Base-by-base conservation (phyloP, 2,329 filamentous ascomycete species). In the Aspergillus vadensis region DNA sequence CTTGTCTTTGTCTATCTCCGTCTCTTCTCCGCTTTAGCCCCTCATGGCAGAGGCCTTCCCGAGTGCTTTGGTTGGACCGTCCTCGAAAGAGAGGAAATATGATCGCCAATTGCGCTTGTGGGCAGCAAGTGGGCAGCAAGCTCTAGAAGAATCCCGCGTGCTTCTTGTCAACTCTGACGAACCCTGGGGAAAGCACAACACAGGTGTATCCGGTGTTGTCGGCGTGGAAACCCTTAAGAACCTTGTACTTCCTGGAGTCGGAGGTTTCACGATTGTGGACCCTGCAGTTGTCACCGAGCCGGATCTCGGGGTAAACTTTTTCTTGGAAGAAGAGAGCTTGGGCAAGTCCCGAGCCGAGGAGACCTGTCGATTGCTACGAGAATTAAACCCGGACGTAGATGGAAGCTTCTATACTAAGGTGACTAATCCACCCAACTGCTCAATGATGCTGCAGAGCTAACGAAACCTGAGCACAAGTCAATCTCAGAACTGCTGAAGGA, bases 261-360 rank as follows among this genome's bases (percentile, higher is more conserved):
- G 95, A 8, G 86, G 87, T 25, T 99, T 97, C 75, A 96, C 91
- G 0, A 96, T 99, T 63, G 89, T 90, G 55, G 95, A 99, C 70
- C 87, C 90, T 6, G 85, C 87, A 1, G 76, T 84, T 2, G 93
- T 99, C n/a, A 82, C 81, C 1, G 89, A 96, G 67, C 83, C 87
- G 44, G 95, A 99, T 70, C 81, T 99, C 43, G 95, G 96, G 4
- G 89, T 97, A 64, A 99, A 99, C 78, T 99, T 99, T 83, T 99
- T 99, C 71, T 82, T 99, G 0, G 91, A 97, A 63, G 87, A 95
- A 68, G 81, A 83, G 52, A 89, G 87, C 65, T 74, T 96, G 39
- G 93, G 92, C 56, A 88, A 88, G 70, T 87, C 87, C 25, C 87
- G 95, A 67, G 91, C 94, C 1, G 85, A 92, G 73, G 88, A 90